Evolutionary conservation across 352 stramenopile genomes (phyloP), one percentile per base, ranked within the genome.

Genomic region (Globisporangium iwayamae): DNA sequence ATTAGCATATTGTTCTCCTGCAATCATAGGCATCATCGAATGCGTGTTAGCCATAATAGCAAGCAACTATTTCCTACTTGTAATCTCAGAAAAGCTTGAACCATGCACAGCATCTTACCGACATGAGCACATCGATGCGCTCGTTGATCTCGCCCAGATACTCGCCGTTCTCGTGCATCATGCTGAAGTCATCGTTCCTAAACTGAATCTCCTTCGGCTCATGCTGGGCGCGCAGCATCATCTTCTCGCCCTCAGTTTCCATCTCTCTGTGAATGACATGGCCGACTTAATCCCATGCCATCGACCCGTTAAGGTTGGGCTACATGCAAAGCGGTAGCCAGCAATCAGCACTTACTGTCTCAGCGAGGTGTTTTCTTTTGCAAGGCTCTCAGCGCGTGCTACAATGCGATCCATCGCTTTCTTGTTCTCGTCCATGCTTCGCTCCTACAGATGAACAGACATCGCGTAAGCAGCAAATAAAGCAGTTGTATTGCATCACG

Each of bases 1-100:
- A 91, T 90, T 28, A 94, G 61, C 74, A 90, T 81, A 34, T 75
- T 87, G 52, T 94, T 94, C 64, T 94, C 85, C 79, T 86, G 36
- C 18, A 6, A 57, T 28, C 22, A 36, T 14, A 41, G 28, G 20
- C 28, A 25, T 5, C n/a, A n/a, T 13, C 45, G n/a, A 28, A 25
- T 43, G 43, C 25, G 3, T 45, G 25, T 14, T 8, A n/a, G 10
- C 18, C 28, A 43, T 36, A 2, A 11, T 5, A 9, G 5, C 10
- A 45, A 54, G 8, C 14, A 13, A 39, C 54, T 7, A 53, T 20
- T n/a, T 20, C 3, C 18, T 6, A 9, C 5, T 48, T 48, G 43
- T 10, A 10, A 48, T 20, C 13, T 46, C 53, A 22, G 22, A 30
- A 8, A 48, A 18, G 20, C 8, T 13, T 22, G 13, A 11, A 25